Evolutionary conservation across 257 asterid species (phyloP), one percentile per base, ranked within the genome.

Genomic region (Fraxinus pennsylvanica): DNA sequence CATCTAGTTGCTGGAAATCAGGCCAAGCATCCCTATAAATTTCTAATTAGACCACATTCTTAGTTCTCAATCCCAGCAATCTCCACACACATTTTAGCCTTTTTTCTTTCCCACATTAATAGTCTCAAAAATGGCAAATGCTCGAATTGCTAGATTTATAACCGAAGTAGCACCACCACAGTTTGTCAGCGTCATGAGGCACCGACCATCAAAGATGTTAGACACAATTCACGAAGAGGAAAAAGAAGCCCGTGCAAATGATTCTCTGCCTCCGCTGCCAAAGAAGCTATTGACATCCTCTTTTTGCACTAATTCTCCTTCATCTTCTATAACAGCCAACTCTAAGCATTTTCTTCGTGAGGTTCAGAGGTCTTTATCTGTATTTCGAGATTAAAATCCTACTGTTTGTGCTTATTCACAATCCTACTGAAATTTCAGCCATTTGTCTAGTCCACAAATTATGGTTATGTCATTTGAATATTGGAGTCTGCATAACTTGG

Each of bases 151-250:
- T 0, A 81, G 92, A 76, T 89, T 90, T 33, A 81, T 87, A 6
- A 87, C 83, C 0, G 91, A 90, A 61, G 90, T 72, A 9, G 94
- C 96, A 17, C 97, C 97, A 0, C 90, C 96, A 10, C 96, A 86
- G 25, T 78, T 89, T 17, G 85, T 86, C 33, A 82, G 80, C 41
- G 86, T 86, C 5, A 84, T 86, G 86, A 86, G 93, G 80, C 86
- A 83, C 17, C 74, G 87, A 68, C 81, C 89, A 66, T 83, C 91
- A 3, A 85, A 87, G 80, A 85, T 87, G 89, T 77, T 92, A 32
- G 97, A 92, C n/a, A 90, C 96, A 15, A 90, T 90, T 22, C 86
- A 87, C 3, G 95, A 92, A 74, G 97, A 91, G 43, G 96, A 92
- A 72, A 91, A 74, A 76, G 96, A 89, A 73, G 67, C 52, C 9